Conservation (phyloP, 306 rosid species). For the Quercus ilex region DNA sequence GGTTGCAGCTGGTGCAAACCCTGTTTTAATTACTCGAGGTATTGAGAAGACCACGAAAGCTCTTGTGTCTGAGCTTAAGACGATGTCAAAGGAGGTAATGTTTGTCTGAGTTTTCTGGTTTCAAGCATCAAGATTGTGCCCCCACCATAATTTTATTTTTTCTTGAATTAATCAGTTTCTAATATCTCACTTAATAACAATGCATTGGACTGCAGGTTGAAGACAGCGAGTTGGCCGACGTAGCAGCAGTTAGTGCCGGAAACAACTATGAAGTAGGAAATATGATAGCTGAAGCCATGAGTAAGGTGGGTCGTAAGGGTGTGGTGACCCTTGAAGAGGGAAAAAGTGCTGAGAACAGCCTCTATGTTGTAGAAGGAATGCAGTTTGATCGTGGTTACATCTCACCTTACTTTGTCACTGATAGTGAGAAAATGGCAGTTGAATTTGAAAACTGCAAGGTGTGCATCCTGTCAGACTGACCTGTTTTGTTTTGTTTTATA, state of each 20-base stretch:
- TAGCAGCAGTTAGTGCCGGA: slow-evolving; percentile 99
- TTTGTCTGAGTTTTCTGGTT: not conserved
- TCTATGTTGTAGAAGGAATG: slow-evolving; percentile 99
- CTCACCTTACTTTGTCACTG: slow-evolving; percentile 97
- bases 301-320: slow-evolving; percentile 96
- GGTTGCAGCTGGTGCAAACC: slow-evolving; percentile 99
- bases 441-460: slow-evolving; percentile 98
- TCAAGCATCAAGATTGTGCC: not conserved
- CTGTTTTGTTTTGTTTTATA: not conserved
- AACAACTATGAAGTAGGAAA: slow-evolving; percentile 89
- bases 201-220: slow-evolving; percentile 67
- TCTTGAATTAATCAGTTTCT: not conserved
- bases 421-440: slow-evolving; percentile 95
- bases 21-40: slow-evolving; percentile 94
- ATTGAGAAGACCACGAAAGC: slow-evolving; percentile 90
- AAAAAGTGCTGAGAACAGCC: slow-evolving; percentile 87
- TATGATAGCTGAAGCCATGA: slow-evolving; percentile 99
- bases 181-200: not conserved
- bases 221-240: slow-evolving; percentile 95
- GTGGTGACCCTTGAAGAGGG: slow-evolving; percentile 99
- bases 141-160: not conserved
- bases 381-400: slow-evolving; percentile 99
- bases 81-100: slow-evolving; percentile 83
- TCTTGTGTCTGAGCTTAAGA: slow-evolving; percentile 75
- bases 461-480: not conserved